Percentiles rank a stretch among this genome's conserved stretches.
Evolutionary conservation across 2,329 filamentous ascomycete genomes (phyloP).

Genomic region (Arthrobotrys musiformis): DNA sequence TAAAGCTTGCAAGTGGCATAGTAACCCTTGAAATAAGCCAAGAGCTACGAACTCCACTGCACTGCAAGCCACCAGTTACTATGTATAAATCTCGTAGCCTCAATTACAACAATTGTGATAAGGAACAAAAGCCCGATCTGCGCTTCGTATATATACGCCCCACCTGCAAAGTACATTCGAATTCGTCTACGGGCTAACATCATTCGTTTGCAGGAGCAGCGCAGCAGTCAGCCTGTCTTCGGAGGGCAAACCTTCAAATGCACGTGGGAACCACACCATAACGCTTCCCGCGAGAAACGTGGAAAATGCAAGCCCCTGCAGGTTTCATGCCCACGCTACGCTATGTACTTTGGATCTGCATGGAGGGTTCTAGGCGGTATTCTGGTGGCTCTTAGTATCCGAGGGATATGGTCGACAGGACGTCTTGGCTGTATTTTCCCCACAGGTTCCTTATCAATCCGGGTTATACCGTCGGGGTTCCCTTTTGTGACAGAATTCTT

Average conservation of each 20-base stretch:
- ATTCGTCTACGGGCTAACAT: conserved; percentile 1
- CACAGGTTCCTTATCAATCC: neutral
- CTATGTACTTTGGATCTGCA: conserved; percentile 14
- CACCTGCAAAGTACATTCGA: neutral
- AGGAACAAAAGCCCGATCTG: neutral
- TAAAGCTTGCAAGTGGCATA: neutral
- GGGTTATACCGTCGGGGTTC: conserved; percentile 9
- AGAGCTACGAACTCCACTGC: neutral
- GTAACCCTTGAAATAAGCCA: neutral
- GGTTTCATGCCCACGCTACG: conserved; percentile 18
- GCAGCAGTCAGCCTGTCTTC: neutral
- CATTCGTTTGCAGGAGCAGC: too few relatives aligned
- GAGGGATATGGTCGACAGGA: neutral
- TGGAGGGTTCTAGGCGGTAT: neutral
- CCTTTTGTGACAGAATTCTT: neutral
- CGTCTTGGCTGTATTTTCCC: neutral
- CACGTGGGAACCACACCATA: conserved; percentile 15
- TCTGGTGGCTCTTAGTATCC: neutral
- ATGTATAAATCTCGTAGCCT: neutral
- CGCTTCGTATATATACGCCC: neutral
- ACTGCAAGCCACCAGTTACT: neutral
- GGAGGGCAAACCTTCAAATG: neutral
- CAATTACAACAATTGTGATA: neutral
- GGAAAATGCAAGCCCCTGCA: conserved; percentile 11
- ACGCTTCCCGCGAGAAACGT: conserved; percentile 7